Evolutionary conservation across 148 eudicot species (phyloP), one percentile per base, ranked within the genome.

Genomic region (Rhododendron vialii): DNA sequence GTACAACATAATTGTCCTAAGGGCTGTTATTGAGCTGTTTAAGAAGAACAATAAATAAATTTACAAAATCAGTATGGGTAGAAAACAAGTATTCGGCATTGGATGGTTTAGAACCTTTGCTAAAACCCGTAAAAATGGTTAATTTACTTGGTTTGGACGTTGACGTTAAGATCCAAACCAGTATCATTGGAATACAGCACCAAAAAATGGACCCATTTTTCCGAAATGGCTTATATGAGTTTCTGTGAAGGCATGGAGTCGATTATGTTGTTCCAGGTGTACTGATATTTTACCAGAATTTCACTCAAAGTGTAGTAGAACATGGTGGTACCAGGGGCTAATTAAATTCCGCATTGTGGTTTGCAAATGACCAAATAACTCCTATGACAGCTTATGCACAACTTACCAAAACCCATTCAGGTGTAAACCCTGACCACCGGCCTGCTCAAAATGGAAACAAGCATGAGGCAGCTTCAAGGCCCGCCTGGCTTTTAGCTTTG

Each of bases 401-500:
- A 79, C 89, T 92, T 63, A 84, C 83, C 78, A 94, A 93, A 85
- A 73, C 84, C 87, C 96, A 82, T 88, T 83, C 91, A 57, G 81
- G 78, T 80, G 89, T 48, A 1, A 86, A 12, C 59, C 36, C 90
- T 50, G 91, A 89, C 84, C 93, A 89, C 85, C 90, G 57, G 81
- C 85, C 93, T 53, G 69, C 71, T 80, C 86, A 88, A 71, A 81
- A 89, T 45, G 87, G 65, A 84, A 59, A 88, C 48, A 89, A 91
- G 85, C 93, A 94, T 84, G 86, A 85, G 26, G 87, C 88, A 43
- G 47, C 86, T 73, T 89, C 96, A 80, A 95, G 88, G 87, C 98
- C 98, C 2, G 45, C 88, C 13, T 98, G 99, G 99, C 88, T 98
- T 61, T 89, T 94, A 86, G 93, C 92, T 80, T 88, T 98, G 65